Base-by-base conservation (phyloP, 768 basidiomycete genomes). In the Boletus sp. region DNA sequence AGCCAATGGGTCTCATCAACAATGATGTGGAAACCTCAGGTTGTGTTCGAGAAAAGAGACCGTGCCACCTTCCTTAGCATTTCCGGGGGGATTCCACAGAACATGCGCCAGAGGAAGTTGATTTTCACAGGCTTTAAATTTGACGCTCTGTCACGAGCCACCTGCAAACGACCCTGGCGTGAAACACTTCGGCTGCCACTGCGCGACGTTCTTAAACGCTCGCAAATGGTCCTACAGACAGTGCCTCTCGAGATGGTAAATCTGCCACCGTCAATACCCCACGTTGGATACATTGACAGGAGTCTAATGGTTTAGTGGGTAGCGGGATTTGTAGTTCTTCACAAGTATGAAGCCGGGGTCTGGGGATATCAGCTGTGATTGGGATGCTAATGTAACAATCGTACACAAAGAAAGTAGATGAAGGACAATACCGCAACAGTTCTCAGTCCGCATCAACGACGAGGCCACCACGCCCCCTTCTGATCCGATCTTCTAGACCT, bases 401-500 rank as follows among this genome's bases (percentile, higher is more conserved):
- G 19, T 57, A 61, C 43, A 56, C 38, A 34, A 47, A 23, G 44
- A 37, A 43, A 32, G 27, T 33, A 46, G 13, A 53, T 11, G 37
- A 38, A 49, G 38, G 21, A 56, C 44, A 25, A 41, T 27, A 51
- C 53, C 44, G 42, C 29, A 49, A 47, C 43, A 19, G 15, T 42
- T 50, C 35, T 70, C 55, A 70, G 39, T 70, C 70, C 13, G 56
- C 79, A 57, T 85, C 85, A 50, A 80, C 79, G 33, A 90, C 84
- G 70, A 93, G 70, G 7, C 83, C 86, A 27, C 84, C 84, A 34
- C 85, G 76, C 39, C 88, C 87, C 62, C 92, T 77, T 64, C 74
- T 78, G 44, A 93, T 84, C 54, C 90, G 76, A 37, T 93, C 90
- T 68, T 90, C 91, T 29, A 93, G 71, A 15, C 86, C 88, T 38